Base-by-base conservation (phyloP, 768 basidiomycete species). In the Saitozyma podzolica region DNA sequence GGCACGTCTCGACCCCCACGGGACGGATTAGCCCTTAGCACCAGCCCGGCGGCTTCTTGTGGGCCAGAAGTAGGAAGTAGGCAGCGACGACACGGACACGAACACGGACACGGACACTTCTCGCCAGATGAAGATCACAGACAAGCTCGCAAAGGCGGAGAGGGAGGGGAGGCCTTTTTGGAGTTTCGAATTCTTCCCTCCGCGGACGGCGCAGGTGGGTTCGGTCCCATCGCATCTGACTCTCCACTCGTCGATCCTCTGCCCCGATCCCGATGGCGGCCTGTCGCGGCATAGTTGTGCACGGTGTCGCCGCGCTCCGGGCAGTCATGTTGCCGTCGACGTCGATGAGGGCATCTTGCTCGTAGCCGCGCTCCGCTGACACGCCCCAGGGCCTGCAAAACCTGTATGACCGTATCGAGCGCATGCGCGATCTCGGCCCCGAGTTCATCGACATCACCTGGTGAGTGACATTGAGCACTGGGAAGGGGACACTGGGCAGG, bases 361-460 rank as follows among this genome's bases (percentile, higher is more conserved):
- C 29, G 29, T 29, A 29, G 2, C 29, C 29, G 29, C 29, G 29
- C 29, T 29, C 29, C 29, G 45, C n/a, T 47, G 45, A 47, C 45
- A 47, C 3, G 2, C 19, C 49, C 3, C 69, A 95, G 88, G 91
- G 91, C 67, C 82, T 96, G 52, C 91, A 95, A 88, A 99, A 99
- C 80, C 83, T 99, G 41, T 84, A 96, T 63, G 94, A 97, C 81
- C 93, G 96, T 73, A 98, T 99, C 82, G 95, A 98, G 80, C 91
- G 94, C 66, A 98, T 99, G 96, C 85, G 92, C 57, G 86, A 86
- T 8, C 82, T 96, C 42, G 95, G 96, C 1, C 96, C 96, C 9
- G 95, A 96, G 78, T 99, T 99, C 77, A 89, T 98, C 70, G 95
- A 98, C 78, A 95, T 98, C 74, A 98, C 95, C 78, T 98, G 92